Base-by-base conservation (phyloP, 208 protist genomes). In the Vickermania spadyakhi region DNA sequence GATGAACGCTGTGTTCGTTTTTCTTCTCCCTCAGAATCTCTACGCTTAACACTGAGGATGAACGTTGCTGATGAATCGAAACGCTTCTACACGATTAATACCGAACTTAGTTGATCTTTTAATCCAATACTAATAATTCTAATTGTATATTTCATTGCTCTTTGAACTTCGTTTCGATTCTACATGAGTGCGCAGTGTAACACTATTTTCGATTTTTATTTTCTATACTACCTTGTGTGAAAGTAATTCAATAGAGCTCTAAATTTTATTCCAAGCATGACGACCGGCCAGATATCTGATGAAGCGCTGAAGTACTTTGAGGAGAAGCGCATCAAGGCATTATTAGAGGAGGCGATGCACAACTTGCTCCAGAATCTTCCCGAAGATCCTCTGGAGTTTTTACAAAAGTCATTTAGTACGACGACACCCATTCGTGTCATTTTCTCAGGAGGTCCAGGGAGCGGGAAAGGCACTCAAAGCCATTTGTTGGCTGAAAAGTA, bases 401-500 rank as follows among this genome's bases (percentile, higher is more conserved):
- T 94, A 1, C 66, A 79, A 31, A 49, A 66, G 28, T 53, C 63
- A 14, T 71, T 93, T 27, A 88, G 74, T 41, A 22, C 52, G 45
- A 1, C 22, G 14, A 89, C 86, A 79, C 79, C 76, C 7, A 63
- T 87, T 13, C 66, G 77, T 58, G 62, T 94, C 22, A 83, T 94
- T 25, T 41, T 94, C 13, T 85, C 89, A 30, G 86, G 86, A 53
- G 71, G 83, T 21, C 86, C 86, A 0, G 86, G 84, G 3, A 83
- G 73, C 59, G 86, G 86, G 2, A 94, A 91, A 54, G 84, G 86
- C 2, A 88, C 81, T 14, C 68, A 86, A 42, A 94, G 93, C 29
- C 79, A 96, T 18, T 65, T 88, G 2, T 58, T 97, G 1, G 92
- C 94, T 11, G 65, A 77, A 31, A 70, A 97, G 27, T 96, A 86